Evolutionary conservation across 2,329 filamentous ascomycete genomes (phyloP).

Genomic region (Apiospora marii): DNA sequence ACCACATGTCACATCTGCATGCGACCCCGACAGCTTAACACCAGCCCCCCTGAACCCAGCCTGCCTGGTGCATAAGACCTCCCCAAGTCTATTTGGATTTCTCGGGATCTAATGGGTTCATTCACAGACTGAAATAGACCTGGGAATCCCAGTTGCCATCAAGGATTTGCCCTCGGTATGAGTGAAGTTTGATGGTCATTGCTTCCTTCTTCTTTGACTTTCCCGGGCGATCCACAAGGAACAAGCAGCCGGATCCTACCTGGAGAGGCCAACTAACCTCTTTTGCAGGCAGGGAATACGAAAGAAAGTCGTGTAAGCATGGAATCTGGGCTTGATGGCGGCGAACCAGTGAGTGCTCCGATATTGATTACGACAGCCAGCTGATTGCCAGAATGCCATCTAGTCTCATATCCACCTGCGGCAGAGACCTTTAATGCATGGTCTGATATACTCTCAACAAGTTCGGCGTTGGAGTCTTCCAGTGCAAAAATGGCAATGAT

Average conservation of each 20-base stretch:
- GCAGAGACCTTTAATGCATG: no score
- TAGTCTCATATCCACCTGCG: not conserved
- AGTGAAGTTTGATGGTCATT: not conserved
- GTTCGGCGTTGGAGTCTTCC: not conserved
- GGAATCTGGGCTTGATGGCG: not conserved
- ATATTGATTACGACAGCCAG: not conserved
- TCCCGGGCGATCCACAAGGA: not conserved
- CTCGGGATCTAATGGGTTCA: not conserved
- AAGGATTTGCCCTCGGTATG: not conserved
- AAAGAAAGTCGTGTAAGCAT: not conserved
- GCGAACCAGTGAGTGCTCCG: no score
- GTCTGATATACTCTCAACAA: not conserved
- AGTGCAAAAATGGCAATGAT: not conserved
- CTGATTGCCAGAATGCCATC: not conserved
- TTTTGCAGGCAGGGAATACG: not conserved
- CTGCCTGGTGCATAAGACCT: not conserved
- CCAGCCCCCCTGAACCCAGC: not conserved
- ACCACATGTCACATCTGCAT: constrained; percentile 2
- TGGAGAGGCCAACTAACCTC: not conserved
- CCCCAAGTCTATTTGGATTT: not conserved
- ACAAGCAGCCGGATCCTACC: constrained; percentile 6
- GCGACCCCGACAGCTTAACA: not conserved
- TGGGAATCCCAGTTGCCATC: not conserved
- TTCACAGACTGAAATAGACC: not conserved
- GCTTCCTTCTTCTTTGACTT: not conserved